Base-by-base conservation (phyloP, 2,329 filamentous ascomycete species). In the Trichoderma semiorbis region DNA sequence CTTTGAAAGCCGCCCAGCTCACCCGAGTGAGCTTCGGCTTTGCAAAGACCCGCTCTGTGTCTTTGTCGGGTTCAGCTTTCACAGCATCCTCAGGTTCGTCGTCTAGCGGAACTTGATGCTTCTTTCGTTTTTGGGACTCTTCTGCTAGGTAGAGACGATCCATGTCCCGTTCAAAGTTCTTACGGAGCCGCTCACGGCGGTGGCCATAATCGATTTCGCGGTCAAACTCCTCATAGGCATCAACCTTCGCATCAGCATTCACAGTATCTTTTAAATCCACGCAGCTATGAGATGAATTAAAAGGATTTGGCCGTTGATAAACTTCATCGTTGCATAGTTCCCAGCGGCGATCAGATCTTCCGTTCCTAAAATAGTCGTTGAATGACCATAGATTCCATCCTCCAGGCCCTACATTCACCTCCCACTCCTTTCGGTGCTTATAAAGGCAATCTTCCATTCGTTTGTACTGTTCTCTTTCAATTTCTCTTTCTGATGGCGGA, bases 101-200 rank as follows among this genome's bases (percentile, higher is more conserved):
- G 18, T 7, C 60, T n/a, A 28, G 2, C 24, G 39, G 39, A 18
- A n/a, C 43, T 65, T 47, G 7, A 10, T 39, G 6, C 6, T 10
- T 21, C 36, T 68, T 64, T 24, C 36, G 43, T 4, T 58, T 28
- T 4, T 61, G 43, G 3, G 18, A 18, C 10, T 67, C 69, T 60
- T 71, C 69, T 8, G 36, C 53, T 11, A 71, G 65, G n/a, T 65
- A 71, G 2, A 74, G 69, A 3, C 73, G 73, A n/a, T 74, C 72
- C 65, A 74, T 30, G 3, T 74, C 73, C 73, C 73, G 73, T 36
- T 73, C 71, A 30, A 74, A 74, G 16, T 65, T 60, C 53, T 71
- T 69, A 11, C 72, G 71, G 1, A 74, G 26, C 26, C 73, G 62
- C 3, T 71, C 60, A 7, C 73, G 72, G 28, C 61, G 72, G 16